phyloP scores from a whole-genome alignment of 306 rosid species.

The Cicer yamashitae region DNA sequence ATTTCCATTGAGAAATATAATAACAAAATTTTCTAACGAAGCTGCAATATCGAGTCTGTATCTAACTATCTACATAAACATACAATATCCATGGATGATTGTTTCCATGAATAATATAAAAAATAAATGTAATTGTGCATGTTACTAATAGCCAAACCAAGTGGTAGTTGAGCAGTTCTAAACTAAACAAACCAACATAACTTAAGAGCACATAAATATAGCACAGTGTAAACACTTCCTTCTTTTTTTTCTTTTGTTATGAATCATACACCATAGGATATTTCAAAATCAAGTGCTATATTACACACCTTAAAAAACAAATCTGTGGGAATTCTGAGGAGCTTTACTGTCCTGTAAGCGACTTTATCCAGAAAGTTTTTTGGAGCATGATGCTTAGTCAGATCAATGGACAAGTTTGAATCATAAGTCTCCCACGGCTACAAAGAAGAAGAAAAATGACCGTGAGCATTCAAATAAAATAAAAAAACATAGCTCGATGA shows the following conservation, averaged over 20 bases:
- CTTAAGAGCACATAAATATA: neutral
- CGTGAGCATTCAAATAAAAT: too few relatives aligned
- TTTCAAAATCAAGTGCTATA: slow-evolving; percentile 1
- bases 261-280: slow-evolving; percentile 42
- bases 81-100: neutral
- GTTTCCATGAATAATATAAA: neutral
- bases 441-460: slow-evolving; percentile 44
- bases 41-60: neutral
- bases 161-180: slow-evolving; percentile 45
- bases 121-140: neutral
- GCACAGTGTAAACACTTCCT: neutral
- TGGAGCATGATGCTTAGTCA: slow-evolving; percentile 77
- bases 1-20: slow-evolving; percentile 1
- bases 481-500: too few relatives aligned
- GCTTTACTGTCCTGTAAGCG: slow-evolving; percentile 70
- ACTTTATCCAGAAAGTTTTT: slow-evolving; percentile 65
- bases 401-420: slow-evolving; percentile 68
- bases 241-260: slow-evolving; percentile 3
- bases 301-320: slow-evolving; percentile 63
- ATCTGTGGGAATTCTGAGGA: slow-evolving; percentile 75
- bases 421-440: slow-evolving; percentile 83
- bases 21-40: slow-evolving; percentile 4
- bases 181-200: slow-evolving; percentile 4
- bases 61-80: neutral
- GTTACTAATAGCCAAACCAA: too few relatives aligned